Conservation (phyloP, 306 rosid genomes). For the Quercus engelmannii region DNA sequence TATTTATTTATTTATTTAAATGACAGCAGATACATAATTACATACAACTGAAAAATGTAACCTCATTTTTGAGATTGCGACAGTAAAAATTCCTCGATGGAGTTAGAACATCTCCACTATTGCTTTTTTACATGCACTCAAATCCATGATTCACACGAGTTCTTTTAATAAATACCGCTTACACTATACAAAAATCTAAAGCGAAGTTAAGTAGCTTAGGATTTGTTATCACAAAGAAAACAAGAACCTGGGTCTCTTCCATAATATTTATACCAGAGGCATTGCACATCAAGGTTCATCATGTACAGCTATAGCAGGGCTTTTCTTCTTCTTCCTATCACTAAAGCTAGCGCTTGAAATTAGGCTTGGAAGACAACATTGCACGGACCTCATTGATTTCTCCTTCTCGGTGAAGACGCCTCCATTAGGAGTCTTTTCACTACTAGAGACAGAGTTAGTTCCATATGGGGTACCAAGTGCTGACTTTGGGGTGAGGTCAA, state of each 20-base stretch:
- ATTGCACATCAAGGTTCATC: slow-evolving; percentile 29
- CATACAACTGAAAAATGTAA: not conserved
- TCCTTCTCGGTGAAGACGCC: slow-evolving; percentile 26
- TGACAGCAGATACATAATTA: not conserved
- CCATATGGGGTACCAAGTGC: slow-evolving; percentile 52
- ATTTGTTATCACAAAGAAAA: not conserved
- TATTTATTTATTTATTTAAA: not conserved
- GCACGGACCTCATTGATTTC: slow-evolving; percentile 41
- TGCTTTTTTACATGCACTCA: slow-evolving; percentile 24
- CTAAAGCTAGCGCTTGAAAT: slow-evolving; percentile 63
- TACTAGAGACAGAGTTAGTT: slow-evolving; percentile 43
- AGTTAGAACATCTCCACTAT: slow-evolving; percentile 13
- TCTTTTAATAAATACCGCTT: slow-evolving; percentile 27
- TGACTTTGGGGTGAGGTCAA: slow-evolving; percentile 41
- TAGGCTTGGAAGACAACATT: slow-evolving; percentile 81
- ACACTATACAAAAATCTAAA: slow-evolving; percentile 35
- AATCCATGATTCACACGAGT: slow-evolving; percentile 25
- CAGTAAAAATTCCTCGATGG: slow-evolving; percentile 16
- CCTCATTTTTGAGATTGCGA: not conserved
- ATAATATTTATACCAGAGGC: not conserved
- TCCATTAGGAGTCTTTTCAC: slow-evolving; percentile 54
- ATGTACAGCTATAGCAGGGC: slow-evolving; percentile 57
- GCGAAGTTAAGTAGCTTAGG: not conserved
- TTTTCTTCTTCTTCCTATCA: slow-evolving; percentile 66
- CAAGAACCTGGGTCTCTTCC: slow-evolving; percentile 6